A percentile compares a stretch with the other conserved stretches of the same genome.
Evolutionary conservation across 805 yeast species (phyloP).

Genomic region (Hanseniaspora clermontiae): DNA sequence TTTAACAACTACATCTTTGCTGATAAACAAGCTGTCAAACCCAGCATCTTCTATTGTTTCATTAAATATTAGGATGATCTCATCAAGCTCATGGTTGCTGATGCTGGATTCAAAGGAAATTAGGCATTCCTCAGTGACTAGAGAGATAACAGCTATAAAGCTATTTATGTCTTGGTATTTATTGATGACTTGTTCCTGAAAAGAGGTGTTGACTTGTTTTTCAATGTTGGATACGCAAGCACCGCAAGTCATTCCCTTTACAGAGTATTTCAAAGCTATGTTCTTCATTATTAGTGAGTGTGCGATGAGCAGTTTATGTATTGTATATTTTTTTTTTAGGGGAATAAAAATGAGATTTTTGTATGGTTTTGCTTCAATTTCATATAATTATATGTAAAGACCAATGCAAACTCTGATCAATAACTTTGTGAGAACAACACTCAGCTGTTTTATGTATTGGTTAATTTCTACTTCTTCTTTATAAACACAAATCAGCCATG

Average conservation of each 20-base stretch:
- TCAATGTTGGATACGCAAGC: conserved; percentile 65
- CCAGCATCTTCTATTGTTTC: conserved; percentile 67
- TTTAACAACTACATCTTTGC: conserved; percentile 24
- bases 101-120: conserved; percentile 16
- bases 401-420: not conserved
- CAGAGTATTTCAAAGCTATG: conserved; percentile 1
- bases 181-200: conserved; percentile 25
- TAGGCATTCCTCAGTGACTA: conserved; percentile 62
- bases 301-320: not conserved
- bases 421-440: not conserved
- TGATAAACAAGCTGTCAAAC: conserved; percentile 41
- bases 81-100: conserved; percentile 25
- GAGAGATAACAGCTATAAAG: conserved; percentile 14
- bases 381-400: too few species aligned
- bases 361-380: not conserved
- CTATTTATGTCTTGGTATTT: not conserved
- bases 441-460: not conserved
- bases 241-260: conserved; percentile 83
- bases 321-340: not conserved
- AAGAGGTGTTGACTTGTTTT: conserved; percentile 38
- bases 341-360: not conserved
- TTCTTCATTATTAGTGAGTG: not conserved
- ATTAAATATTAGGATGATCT: conserved; percentile 57
- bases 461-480: not conserved
- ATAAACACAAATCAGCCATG: not conserved